A percentile compares a stretch with the other conserved stretches of the same genome.
These are phyloP conservation scores for Citropsis articulata DNA, from an alignment of 345 rosid genomes.

Conservation along the genomic window DNA sequence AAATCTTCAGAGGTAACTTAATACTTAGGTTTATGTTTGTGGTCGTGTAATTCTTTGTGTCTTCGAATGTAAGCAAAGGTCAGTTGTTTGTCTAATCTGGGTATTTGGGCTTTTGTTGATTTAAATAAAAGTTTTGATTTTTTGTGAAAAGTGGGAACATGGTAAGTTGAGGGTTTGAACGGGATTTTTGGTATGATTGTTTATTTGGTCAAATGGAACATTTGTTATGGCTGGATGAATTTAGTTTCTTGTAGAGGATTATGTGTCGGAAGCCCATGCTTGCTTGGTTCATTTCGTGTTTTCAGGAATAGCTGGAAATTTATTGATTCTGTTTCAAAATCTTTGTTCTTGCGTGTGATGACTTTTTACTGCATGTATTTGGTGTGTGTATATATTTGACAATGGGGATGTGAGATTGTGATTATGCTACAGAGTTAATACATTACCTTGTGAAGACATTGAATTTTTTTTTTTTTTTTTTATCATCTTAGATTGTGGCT, in stretches of 20 bases:
- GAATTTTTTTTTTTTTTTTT: not conserved
- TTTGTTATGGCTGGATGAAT: conserved; percentile 20
- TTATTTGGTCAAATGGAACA: conserved; percentile 13
- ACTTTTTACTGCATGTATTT: not conserved
- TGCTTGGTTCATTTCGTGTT: conserved; percentile 4
- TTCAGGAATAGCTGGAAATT: conserved; percentile 1
- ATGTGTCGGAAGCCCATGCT: conserved; percentile 23
- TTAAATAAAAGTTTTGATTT: not conserved
- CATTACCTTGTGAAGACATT: not conserved
- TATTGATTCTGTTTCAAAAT: not conserved
- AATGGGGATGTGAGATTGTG: not conserved
- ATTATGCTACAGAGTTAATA: not conserved
- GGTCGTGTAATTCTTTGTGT: not conserved
- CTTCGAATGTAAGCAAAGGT: not conserved
- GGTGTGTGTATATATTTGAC: not conserved
- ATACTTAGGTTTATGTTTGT: conserved; percentile 13
- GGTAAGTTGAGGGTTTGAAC: conserved; percentile 8
- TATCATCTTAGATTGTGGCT: not conserved
- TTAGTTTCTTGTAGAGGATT: conserved; percentile 19
- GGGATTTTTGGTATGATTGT: conserved; percentile 1
- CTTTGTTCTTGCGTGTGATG: not conserved
- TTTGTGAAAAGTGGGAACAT: conserved; percentile 23
- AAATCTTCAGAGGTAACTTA: conserved; percentile 19
- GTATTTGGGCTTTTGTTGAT: not conserved
- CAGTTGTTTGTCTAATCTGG: not conserved